These are phyloP conservation scores for Leccinum olivaceopallidum DNA, from an alignment of 768 basidiomycete genomes.

Conservation along the genomic window DNA sequence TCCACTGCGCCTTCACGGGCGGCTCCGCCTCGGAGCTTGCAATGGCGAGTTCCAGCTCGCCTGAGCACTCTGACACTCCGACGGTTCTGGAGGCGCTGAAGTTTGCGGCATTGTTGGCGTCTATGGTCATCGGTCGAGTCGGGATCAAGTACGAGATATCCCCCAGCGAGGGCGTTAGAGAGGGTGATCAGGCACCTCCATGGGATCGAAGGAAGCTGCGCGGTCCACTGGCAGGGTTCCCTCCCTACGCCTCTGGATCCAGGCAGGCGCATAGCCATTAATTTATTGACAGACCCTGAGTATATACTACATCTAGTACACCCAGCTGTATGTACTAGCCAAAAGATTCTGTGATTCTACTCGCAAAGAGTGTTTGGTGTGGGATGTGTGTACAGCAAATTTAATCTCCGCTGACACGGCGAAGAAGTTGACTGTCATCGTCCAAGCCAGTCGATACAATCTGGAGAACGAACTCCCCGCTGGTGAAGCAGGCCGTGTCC, in stretches of 20 bases:
- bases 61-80: slow-evolving; percentile 33
- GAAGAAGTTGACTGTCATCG: not conserved
- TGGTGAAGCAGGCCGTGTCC: slow-evolving; percentile 1
- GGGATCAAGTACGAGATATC: slow-evolving; percentile 27
- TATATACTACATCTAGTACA: not conserved
- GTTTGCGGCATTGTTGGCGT: slow-evolving; percentile 49
- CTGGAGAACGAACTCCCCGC: slow-evolving; percentile 7
- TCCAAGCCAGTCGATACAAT: not conserved
- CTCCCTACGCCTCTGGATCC: slow-evolving; percentile 6
- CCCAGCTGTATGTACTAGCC: not conserved
- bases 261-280: slow-evolving; percentile 14
- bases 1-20: slow-evolving; percentile 9
- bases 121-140: slow-evolving; percentile 40
- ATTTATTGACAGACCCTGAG: not conserved
- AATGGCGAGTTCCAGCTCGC: not conserved
- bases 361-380: too few relatives aligned
- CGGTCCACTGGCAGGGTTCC: not conserved
- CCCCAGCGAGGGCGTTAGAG: slow-evolving; percentile 19
- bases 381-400: not conserved
- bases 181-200: slow-evolving; percentile 35
- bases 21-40: not conserved
- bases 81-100: slow-evolving; percentile 52
- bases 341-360: too few relatives aligned
- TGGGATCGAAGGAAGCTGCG: slow-evolving; percentile 37
- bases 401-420: not conserved